These are phyloP conservation scores for Nepenthes mirabilis DNA, from an alignment of 148 eudicot genomes.

Conservation along the genomic window DNA sequence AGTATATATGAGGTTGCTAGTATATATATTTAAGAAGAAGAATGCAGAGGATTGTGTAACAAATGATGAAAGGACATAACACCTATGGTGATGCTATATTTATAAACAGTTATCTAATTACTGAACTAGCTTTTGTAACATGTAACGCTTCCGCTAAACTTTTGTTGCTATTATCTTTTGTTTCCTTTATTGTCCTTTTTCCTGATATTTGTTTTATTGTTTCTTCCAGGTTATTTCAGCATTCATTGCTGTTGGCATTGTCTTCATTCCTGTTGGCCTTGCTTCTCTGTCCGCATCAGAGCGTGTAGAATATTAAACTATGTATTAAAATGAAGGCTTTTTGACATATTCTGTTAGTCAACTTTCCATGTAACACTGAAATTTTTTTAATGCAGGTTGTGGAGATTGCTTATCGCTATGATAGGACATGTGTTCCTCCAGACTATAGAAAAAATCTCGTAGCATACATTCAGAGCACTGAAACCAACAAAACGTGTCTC, in stretches of 20 bases:
- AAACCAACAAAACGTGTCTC: constrained; percentile 60
- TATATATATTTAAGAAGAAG: too few species aligned
- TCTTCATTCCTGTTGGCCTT: constrained; percentile 76
- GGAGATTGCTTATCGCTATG: constrained; percentile 62
- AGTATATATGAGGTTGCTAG: too few species aligned
- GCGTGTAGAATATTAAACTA: constrained; percentile 20
- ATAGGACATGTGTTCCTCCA: constrained; percentile 46
- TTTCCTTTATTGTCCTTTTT: background rate
- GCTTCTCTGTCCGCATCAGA: constrained; percentile 62
- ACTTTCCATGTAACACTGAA: constrained; percentile 4
- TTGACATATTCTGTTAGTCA: constrained; percentile 5
- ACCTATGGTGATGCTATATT: too few species aligned
- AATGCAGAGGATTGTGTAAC: too few species aligned
- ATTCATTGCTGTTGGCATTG: constrained; percentile 37
- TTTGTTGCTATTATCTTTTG: background rate
- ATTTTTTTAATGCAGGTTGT: constrained; percentile 43
- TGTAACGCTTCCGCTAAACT: background rate
- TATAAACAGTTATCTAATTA: too few species aligned
- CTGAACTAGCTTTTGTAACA: too few species aligned
- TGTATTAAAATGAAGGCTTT: constrained; percentile 1
- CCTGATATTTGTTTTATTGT: background rate
- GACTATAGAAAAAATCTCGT: constrained; percentile 12
- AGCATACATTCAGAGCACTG: constrained; percentile 36
- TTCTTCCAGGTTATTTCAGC: constrained; percentile 49
- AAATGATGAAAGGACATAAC: too few species aligned